phyloP scores from a whole-genome alignment of 164 flowering plant species.

The Santalum album region DNA sequence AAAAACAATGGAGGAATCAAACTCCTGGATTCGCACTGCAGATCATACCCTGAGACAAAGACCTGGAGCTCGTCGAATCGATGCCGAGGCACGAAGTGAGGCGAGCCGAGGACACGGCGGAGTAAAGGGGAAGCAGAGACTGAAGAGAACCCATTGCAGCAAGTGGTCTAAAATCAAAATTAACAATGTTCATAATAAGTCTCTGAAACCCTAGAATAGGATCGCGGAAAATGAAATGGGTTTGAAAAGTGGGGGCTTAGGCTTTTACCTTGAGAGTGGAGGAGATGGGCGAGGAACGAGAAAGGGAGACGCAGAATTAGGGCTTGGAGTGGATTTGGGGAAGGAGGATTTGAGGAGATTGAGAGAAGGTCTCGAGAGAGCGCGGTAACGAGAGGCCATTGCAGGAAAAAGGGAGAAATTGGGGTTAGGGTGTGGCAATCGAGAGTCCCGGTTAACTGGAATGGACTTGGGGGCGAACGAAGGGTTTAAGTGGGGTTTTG shows the following conservation, averaged over 20 bases:
- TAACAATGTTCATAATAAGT: background rate
- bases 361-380: constrained; percentile 47
- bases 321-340: constrained; percentile 23
- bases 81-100: constrained; percentile 82
- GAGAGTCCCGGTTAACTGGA: too few relatives aligned
- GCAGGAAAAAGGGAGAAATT: constrained; percentile 1
- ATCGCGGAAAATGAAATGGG: background rate
- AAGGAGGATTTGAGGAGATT: constrained; percentile 43
- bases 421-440: constrained; percentile 14
- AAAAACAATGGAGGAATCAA: constrained; percentile 48
- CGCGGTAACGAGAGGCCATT: constrained; percentile 71
- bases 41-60: constrained; percentile 94
- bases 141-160: constrained; percentile 50
- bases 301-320: constrained; percentile 19
- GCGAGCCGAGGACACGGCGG: constrained; percentile 75
- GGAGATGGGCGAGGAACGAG: constrained; percentile 23
- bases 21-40: constrained; percentile 91
- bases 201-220: too few relatives aligned
- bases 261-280: constrained; percentile 31
- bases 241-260: background rate
- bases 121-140: constrained; percentile 73
- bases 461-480: too few relatives aligned
- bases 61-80: constrained; percentile 59
- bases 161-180: constrained; percentile 38
- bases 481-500: too few relatives aligned